Evolutionary conservation across 148 eudicot species (phyloP).

Genomic region (Tetragonia tetragonoides): DNA sequence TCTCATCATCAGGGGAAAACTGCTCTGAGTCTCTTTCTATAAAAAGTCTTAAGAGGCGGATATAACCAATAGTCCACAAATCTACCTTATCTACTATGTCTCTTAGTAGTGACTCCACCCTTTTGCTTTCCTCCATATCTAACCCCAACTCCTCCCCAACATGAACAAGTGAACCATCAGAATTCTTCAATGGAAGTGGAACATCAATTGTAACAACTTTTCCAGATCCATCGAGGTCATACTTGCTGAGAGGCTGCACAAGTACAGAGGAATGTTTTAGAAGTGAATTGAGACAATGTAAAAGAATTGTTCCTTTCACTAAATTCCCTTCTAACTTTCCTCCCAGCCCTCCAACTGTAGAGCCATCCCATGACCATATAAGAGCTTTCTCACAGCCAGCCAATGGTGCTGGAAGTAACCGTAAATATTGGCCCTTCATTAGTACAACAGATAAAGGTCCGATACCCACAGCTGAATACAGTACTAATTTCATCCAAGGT

Average conservation of each 20-base stretch:
- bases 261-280: constrained; percentile 85
- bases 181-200: constrained; percentile 87
- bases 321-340: constrained; percentile 85
- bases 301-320: constrained; percentile 77
- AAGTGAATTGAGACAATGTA: constrained; percentile 92
- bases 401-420: constrained; percentile 92
- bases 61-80: constrained; percentile 85
- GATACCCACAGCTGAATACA: constrained; percentile 69
- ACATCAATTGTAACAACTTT: constrained; percentile 63
- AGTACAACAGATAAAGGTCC: constrained; percentile 93
- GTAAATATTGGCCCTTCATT: constrained; percentile 92
- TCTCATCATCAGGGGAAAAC: constrained; percentile 49
- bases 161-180: constrained; percentile 79
- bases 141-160: constrained; percentile 78
- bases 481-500: constrained; percentile 94
- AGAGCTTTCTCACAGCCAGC: constrained; percentile 96
- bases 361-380: constrained; percentile 98
- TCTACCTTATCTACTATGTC: constrained; percentile 61
- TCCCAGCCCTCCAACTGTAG: constrained; percentile 87
- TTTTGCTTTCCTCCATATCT: constrained; percentile 45
- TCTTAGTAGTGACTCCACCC: constrained; percentile 52
- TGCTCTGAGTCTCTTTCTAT: constrained; percentile 51
- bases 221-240: constrained; percentile 73
- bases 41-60: constrained; percentile 71
- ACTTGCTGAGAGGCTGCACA: constrained; percentile 81